A percentile compares a stretch with the other conserved stretches of the same genome.
Evolutionary conservation across 345 rosid species (phyloP).

Genomic region (Gossypium arboreum): DNA sequence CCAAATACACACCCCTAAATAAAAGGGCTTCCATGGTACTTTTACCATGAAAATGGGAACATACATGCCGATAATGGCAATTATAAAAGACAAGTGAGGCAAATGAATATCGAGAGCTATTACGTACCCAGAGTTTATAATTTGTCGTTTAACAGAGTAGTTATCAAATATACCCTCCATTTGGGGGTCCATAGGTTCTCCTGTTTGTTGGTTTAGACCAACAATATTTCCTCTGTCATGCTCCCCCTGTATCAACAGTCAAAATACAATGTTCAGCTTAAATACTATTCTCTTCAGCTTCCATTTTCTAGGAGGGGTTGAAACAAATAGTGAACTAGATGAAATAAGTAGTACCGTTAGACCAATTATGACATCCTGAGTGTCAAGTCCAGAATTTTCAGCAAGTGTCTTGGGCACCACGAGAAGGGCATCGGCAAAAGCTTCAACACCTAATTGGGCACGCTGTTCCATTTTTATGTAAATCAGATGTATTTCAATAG

Average conservation of each 20-base stretch:
- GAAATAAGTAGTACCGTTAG: constrained; percentile 50
- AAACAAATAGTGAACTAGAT: background rate
- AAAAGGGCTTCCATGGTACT: too few species aligned
- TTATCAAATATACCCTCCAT: constrained; percentile 94
- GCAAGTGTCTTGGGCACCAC: constrained; percentile 95
- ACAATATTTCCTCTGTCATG: constrained; percentile 88
- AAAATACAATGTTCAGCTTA: background rate
- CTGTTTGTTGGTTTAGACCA: constrained; percentile 76
- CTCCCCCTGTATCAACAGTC: constrained; percentile 58
- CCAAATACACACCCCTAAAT: too few species aligned
- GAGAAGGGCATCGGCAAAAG: constrained; percentile 97
- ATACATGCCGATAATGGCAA: background rate
- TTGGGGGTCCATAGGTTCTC: constrained; percentile 85
- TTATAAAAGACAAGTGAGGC: background rate
- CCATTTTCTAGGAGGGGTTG: background rate
- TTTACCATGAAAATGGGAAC: background rate
- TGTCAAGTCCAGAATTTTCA: constrained; percentile 94
- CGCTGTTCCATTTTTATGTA: constrained; percentile 49
- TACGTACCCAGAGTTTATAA: constrained; percentile 84
- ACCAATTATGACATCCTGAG: constrained; percentile 87
- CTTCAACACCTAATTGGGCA: constrained; percentile 96
- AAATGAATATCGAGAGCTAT: background rate
- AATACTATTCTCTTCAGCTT: background rate
- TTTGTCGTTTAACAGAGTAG: constrained; percentile 91
- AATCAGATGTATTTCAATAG: constrained; percentile 12